Percentiles rank a stretch among this genome's conserved stretches.
Conservation (phyloP, 352 stramenopile species). For the Blastocystis sp. region DNA sequence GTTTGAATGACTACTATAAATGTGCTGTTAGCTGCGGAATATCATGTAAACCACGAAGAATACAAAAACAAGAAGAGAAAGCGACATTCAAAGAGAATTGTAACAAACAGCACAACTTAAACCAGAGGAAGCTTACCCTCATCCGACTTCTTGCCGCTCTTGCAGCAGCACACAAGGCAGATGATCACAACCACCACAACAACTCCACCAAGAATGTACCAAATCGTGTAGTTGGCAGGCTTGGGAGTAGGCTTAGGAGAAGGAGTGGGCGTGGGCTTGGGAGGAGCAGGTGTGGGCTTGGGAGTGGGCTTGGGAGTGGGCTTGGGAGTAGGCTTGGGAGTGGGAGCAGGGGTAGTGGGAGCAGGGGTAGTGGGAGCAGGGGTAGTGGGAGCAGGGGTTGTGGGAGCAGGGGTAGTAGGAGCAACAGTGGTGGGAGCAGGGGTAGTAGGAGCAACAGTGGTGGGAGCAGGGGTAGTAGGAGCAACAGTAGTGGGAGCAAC, state of each 20-base stretch:
- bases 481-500: background rate
- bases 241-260: conserved; percentile 4
- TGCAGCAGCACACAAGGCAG: background rate
- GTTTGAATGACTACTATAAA: no score
- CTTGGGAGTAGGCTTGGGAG: background rate
- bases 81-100: background rate
- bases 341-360: background rate
- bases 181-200: conserved; percentile 36
- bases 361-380: background rate
- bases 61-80: background rate
- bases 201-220: conserved; percentile 18
- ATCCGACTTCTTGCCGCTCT: background rate
- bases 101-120: conserved; percentile 29
- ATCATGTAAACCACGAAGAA: background rate
- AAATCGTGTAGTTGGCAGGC: conserved; percentile 1
- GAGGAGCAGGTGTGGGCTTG: background rate
- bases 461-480: background rate
- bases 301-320: conserved; percentile 20
- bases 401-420: background rate
- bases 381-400: background rate
- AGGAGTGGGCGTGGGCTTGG: background rate
- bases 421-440: background rate
- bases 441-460: background rate
- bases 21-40: no score
- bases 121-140: conserved; percentile 7